Base-by-base conservation (phyloP, 306 rosid species). In the Vigna mungo region DNA sequence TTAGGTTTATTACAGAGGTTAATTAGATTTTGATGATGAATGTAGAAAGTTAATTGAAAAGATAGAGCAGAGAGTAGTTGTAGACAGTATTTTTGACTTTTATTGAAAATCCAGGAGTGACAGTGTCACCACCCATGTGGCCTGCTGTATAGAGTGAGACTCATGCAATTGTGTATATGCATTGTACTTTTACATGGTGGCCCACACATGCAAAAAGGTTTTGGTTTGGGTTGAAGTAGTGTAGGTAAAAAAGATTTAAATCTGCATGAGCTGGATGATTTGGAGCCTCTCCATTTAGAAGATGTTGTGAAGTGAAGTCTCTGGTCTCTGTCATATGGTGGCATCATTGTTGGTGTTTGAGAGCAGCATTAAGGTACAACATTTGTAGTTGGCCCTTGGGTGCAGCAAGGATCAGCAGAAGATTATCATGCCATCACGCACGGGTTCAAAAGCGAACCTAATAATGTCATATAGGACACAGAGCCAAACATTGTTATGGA, bases 401-500 rank as follows among this genome's bases (percentile, higher is more conserved):
- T 11, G 37, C 18, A 48, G 14, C 34, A 51, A 76, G 69, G 72
- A 59, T 11, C 55, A 79, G 23, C n/a, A 71, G 15, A 71, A 70
- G 63, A 49, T 34, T 44, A 11, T 44, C 5, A 27, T 56, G 60
- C 39, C 1, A 52, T 82, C 82, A 76, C 39, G 78, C 79, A 64
- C 17, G 44, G 69, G 12, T 52, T 72, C 20, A 72, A 55, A 64
- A 72, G 71, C 58, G 12, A 77, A 67, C 6, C 27, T 46, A 67
- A 79, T 75, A 23, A 75, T 74, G 68, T 14, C 9, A 74, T 13
- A 61, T 9, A 53, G 76, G 72, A 78, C 78, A 71, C 67, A 79
- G 48, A 79, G 78, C 78, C 78, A 62, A 72, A 72, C 76, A 48
- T 72, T 66, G 72, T 82, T 48, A 58, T 74, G 56, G 52, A 70